These are phyloP conservation scores for Diophrys sp. DNA, from an alignment of 73 alveolate genomes.

Conservation along the genomic window DNA sequence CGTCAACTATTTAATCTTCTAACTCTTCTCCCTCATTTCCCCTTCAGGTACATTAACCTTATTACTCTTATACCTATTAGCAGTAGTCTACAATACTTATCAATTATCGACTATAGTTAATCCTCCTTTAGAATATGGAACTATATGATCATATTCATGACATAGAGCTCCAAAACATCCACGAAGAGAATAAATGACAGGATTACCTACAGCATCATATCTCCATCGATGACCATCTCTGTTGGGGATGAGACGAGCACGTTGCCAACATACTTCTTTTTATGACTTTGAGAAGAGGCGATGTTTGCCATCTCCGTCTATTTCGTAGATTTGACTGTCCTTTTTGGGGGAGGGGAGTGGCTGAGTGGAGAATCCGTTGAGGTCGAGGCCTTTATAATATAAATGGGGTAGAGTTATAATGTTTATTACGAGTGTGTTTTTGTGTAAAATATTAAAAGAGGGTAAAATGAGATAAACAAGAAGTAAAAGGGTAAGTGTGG, in stretches of 20 bases:
- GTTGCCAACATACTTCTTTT: conserved; percentile 82
- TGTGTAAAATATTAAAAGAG: too few relatives aligned
- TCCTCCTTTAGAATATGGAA: conserved; percentile 95
- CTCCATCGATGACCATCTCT: conserved; percentile 97
- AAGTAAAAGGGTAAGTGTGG: too few relatives aligned
- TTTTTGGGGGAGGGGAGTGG: too few relatives aligned
- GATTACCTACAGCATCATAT: conserved; percentile 94
- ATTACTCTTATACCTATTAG: conserved; percentile 83
- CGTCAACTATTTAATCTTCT: too few relatives aligned
- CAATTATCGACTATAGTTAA: conserved; percentile 81
- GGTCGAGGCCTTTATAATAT: too few relatives aligned
- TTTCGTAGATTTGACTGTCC: conserved; percentile 1
- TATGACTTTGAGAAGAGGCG: conserved; percentile 65
- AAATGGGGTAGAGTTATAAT: too few relatives aligned
- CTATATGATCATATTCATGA: conserved; percentile 96
- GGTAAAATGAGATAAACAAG: too few relatives aligned
- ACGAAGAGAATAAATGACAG: conserved; percentile 73
- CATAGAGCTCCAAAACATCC: conserved; percentile 89
- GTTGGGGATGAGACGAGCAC: conserved; percentile 70
- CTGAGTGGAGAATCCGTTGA: too few relatives aligned
- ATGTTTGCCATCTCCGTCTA: conserved; percentile 30
- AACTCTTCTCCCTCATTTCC: background rate
- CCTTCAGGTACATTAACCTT: conserved; percentile 8
- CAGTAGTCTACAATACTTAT: conserved; percentile 87
- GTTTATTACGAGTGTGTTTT: too few relatives aligned